Percentiles rank a stretch among this genome's conserved stretches.
These are phyloP conservation scores for Protomyces gravidus DNA, from an alignment of 1,139 yeast species.

Conservation along the genomic window DNA sequence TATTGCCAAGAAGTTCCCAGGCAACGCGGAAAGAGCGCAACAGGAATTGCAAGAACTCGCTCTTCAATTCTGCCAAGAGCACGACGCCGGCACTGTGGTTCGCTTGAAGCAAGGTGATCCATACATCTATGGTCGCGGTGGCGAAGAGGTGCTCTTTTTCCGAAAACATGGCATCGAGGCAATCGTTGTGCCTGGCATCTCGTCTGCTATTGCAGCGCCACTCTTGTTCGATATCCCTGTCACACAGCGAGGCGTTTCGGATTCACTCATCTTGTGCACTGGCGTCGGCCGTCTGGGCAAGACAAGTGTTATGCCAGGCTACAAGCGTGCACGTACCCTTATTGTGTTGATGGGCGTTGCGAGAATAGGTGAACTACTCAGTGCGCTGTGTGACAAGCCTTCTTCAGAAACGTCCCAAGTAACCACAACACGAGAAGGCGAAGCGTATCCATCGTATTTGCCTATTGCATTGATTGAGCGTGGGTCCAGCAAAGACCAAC, in stretches of 20 bases:
- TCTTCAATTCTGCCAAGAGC: conserved; percentile 50
- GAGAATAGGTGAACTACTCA: conserved; percentile 65
- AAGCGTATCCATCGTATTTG: conserved; percentile 63
- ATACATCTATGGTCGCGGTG: conserved; percentile 93
- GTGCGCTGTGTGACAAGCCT: conserved; percentile 44
- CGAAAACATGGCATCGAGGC: conserved; percentile 64
- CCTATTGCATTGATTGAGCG: conserved; percentile 88
- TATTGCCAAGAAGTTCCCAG: conserved; percentile 92
- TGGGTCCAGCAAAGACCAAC: conserved; percentile 89
- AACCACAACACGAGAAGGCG: conserved; percentile 40
- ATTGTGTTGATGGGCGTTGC: conserved; percentile 89
- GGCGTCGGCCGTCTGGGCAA: conserved; percentile 92
- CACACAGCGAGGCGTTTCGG: conserved; percentile 88
- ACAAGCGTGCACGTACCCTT: conserved; percentile 67
- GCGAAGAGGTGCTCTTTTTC: conserved; percentile 79
- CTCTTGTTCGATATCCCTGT: conserved; percentile 82
- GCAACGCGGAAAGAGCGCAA: conserved; percentile 93
- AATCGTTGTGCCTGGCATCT: conserved; percentile 75
- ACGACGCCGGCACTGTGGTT: conserved; percentile 56
- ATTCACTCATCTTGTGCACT: conserved; percentile 86
- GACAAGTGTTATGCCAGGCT: conserved; percentile 73
- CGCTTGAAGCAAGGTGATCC: conserved; percentile 97
- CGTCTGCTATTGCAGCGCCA: conserved; percentile 88
- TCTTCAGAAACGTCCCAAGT: neutral
- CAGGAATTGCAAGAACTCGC: conserved; percentile 73